phyloP scores from a whole-genome alignment of 2,329 filamentous ascomycete genomes.

The Aspergillus quadricinctus region DNA sequence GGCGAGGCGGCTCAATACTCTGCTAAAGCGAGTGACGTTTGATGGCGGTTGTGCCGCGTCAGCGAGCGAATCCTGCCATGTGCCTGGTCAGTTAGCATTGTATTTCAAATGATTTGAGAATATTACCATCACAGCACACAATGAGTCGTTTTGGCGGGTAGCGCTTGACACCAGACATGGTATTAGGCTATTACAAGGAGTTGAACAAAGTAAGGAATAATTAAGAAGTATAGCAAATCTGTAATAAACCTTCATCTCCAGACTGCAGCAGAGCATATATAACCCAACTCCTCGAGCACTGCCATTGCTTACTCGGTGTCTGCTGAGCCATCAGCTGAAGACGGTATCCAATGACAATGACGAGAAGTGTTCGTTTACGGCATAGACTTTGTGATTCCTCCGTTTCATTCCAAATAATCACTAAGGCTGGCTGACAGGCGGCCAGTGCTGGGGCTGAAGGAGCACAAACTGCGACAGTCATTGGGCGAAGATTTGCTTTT shows the following conservation, averaged over 20 bases:
- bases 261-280: background rate
- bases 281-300: background rate
- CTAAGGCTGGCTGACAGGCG: background rate
- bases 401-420: background rate
- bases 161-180: background rate
- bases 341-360: background rate
- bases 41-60: conserved; percentile 28
- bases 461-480: background rate
- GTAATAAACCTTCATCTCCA: background rate
- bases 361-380: background rate
- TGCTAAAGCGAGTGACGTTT: conserved; percentile 37
- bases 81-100: conserved; percentile 11
- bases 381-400: background rate
- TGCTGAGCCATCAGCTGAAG: background rate
- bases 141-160: conserved; percentile 26
- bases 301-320: background rate
- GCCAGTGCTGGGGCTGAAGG: background rate
- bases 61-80: conserved; percentile 30
- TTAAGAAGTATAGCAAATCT: background rate
- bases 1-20: conserved; percentile 31
- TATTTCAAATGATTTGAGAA: background rate
- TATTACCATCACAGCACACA: conserved; percentile 31
- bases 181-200: background rate
- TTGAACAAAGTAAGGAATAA: background rate
- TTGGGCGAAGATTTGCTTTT: background rate